phyloP scores from a whole-genome alignment of 768 basidiomycete species.

The Suillus decipiens region DNA sequence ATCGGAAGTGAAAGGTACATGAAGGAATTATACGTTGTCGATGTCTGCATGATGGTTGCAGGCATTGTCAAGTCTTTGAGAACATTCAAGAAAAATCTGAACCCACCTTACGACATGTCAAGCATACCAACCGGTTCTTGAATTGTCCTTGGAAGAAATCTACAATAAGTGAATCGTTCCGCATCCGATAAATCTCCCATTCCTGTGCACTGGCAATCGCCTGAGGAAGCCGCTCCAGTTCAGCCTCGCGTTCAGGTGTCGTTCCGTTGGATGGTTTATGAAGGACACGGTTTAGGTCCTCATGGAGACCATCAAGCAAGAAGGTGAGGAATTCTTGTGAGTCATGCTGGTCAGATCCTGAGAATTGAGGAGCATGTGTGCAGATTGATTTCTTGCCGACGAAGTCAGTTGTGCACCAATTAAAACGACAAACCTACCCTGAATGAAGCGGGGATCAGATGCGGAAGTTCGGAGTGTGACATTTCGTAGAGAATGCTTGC shows the following conservation, averaged over 20 bases:
- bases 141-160: slow-evolving; percentile 99
- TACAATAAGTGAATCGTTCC: slow-evolving; percentile 93
- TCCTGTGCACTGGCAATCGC: slow-evolving; percentile 91
- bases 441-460: slow-evolving; percentile 80
- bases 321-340: slow-evolving; percentile 97
- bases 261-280: slow-evolving; percentile 63
- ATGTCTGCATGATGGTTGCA: slow-evolving; percentile 59
- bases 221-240: slow-evolving; percentile 81
- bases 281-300: slow-evolving; percentile 83
- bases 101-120: slow-evolving; percentile 84
- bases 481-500: slow-evolving; percentile 81
- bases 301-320: slow-evolving; percentile 89
- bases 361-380: slow-evolving; percentile 68
- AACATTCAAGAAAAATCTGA: neutral
- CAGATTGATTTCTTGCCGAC: slow-evolving; percentile 54
- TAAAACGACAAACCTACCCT: slow-evolving; percentile 57
- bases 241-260: slow-evolving; percentile 82
- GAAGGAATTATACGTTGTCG: slow-evolving; percentile 95
- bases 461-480: slow-evolving; percentile 85
- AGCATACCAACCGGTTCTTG: slow-evolving; percentile 82
- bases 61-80: slow-evolving; percentile 14
- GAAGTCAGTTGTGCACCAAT: slow-evolving; percentile 2
- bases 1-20: slow-evolving; percentile 94
- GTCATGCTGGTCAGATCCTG: slow-evolving; percentile 91
- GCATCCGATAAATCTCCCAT: slow-evolving; percentile 86